Percentiles rank a stretch among this genome's conserved stretches.
Evolutionary conservation across 768 basidiomycete genomes (phyloP).

Genomic region (Phaeotremella skinneri): DNA sequence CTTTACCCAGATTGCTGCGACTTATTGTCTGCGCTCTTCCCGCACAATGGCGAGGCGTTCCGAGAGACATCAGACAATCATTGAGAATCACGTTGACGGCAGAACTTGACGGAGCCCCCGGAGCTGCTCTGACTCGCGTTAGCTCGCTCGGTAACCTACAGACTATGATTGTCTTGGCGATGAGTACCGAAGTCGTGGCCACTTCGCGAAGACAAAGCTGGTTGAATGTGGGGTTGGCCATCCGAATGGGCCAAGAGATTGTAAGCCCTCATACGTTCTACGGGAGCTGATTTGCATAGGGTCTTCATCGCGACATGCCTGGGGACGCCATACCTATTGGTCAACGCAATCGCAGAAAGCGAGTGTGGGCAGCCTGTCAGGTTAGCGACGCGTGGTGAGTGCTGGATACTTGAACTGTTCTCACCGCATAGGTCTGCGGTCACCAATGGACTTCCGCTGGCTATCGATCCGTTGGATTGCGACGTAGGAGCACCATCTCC

Average conservation of each 20-base stretch:
- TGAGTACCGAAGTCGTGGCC: conserved; percentile 6
- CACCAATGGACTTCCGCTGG: too few species aligned
- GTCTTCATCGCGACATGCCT: conserved; percentile 22
- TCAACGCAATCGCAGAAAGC: conserved; percentile 22
- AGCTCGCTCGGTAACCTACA: conserved; percentile 7
- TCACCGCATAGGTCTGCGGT: too few species aligned
- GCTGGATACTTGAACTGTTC: too few species aligned
- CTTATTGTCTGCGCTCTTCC: conserved; percentile 26
- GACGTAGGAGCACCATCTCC: too few species aligned
- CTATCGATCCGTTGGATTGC: too few species aligned
- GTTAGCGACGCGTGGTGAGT: conserved; percentile 27
- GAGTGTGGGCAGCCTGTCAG: conserved; percentile 34
- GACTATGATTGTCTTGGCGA: conserved; percentile 23
- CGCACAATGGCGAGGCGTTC: conserved; percentile 18
- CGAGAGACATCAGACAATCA: conserved; percentile 12
- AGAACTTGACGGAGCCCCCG: conserved; percentile 6
- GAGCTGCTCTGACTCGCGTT: conserved; percentile 12
- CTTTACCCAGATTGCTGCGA: conserved; percentile 20
- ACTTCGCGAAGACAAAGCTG: conserved; percentile 9
- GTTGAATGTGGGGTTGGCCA: conserved; percentile 16
- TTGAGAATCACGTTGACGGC: conserved; percentile 8
- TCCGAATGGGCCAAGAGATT: conserved; percentile 17
- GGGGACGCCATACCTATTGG: conserved; percentile 13
- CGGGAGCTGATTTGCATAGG: conserved; percentile 11
- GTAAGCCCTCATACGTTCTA: conserved; percentile 10